Evolutionary conservation across 257 asterid species (phyloP), one percentile per base, ranked within the genome.

Genomic region (Nicotiana attenuata): DNA sequence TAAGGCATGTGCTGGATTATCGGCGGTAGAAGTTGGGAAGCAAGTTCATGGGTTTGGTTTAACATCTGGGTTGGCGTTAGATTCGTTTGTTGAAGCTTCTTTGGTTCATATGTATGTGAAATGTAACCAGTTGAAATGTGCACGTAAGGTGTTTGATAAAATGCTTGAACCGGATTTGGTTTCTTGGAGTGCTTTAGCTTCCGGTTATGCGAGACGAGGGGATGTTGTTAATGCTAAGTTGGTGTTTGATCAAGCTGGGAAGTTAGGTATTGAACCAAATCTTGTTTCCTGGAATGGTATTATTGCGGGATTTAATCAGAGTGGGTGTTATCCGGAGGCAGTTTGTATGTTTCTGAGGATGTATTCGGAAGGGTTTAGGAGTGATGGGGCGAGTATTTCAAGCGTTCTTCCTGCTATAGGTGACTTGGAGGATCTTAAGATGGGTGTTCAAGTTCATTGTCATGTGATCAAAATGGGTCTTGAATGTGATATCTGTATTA

Each of bases 291-390:
- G 99, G 98, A 95, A 93, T 60, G 99, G 99, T 59, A 87, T 95
- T 91, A 95, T 95, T 87, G 91, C 97, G 20, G 99, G 99, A n/a
- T 92, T 95, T 87, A 93, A 93, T 86, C 97, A 89, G 85, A 93
- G 98, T 28, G 93, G 93, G 47, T 82, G 87, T 85, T 90, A 88
- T 83, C 28, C 19, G 69, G 94, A 93, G 19, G 97, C 98, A 7
- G 85, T 89, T 83, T 65, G 75, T 22, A 83, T 86, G 90, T 95
- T 93, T 82, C 89, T 78, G 83, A 85, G 88, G 84, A 92, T 95
- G 98, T 96, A 92, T 85, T 81, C 16, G 10, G 84, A 60, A 29
- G 96, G 94, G 28, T 89, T 89, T 76, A 66, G 55, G 57, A 80
- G 92, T 63, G 98, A 95, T 61, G 96, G 92, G 64, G 87, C 91